Evolutionary conservation across 2,329 filamentous ascomycete species (phyloP), one percentile per base, ranked within the genome.

Genomic region (Penicillium rolfsii): DNA sequence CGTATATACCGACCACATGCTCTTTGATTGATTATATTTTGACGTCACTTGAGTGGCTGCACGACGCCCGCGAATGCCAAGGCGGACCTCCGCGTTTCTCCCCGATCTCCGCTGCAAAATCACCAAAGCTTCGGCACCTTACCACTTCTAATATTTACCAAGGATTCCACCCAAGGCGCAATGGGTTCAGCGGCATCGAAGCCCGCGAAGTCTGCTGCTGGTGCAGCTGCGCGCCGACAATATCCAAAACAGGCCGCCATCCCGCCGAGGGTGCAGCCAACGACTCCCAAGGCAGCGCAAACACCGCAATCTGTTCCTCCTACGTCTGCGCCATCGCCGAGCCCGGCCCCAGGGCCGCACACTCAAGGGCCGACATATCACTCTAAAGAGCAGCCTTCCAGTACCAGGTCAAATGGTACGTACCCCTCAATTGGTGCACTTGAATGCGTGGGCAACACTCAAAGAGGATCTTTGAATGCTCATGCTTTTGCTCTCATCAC

Each of bases 161-260:
- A 22, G 36, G 16, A 33, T 28, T n/a, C 54, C 36, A 24, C 57
- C n/a, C 45, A 40, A 22, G 28, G 57, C 38, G 26, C 49, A 56
- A 87, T 87, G 85, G 85, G 85, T n/a, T 80, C 83, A 2, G 82
- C 83, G n/a, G 77, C 81, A 45, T 87, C 85, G 6, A 87, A 87
- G 76, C 81, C 81, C 40, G 80, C 78, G 9, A 78, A 79, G 48
- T 74, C 76, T 14, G 80, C 82, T 58, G 82, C 82, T 7, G 79
- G 80, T 43, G 76, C 80, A 36, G 80, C 80, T 58, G 76, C 81
- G n/a, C 73, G 74, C 28, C 82, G 85, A 56, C 82, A 85, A 76
- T 87, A 87, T 65, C 85, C 85, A 2, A 81, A 81, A 58, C 77
- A 81, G 46, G 70, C 80, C 12, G 73, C 80, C 35, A 55, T 69